phyloP scores from a whole-genome alignment of 1,139 yeast species.

The Pichia sp. region DNA sequence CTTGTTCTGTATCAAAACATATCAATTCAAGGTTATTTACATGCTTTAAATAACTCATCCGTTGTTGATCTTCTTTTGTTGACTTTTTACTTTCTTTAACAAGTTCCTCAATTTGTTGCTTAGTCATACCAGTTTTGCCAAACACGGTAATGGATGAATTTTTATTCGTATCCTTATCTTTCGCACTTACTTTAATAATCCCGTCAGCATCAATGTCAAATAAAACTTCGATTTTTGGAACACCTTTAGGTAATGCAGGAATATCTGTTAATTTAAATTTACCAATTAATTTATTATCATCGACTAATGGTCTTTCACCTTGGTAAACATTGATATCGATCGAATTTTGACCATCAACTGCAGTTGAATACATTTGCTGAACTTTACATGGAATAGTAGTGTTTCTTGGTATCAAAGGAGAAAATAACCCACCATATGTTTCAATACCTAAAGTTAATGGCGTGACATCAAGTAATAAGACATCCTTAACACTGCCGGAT shows the following conservation, averaged over 20 bases:
- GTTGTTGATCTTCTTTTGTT: slow-evolving; percentile 39
- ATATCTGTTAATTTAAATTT: slow-evolving; percentile 62
- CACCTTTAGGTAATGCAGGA: slow-evolving; percentile 69
- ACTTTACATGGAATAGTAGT: slow-evolving; percentile 70
- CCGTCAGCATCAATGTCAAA: slow-evolving; percentile 83
- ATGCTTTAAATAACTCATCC: slow-evolving; percentile 30
- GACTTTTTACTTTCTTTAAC: slow-evolving; percentile 46
- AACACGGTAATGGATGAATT: slow-evolving; percentile 61
- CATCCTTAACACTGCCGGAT: slow-evolving; percentile 65
- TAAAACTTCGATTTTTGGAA: slow-evolving; percentile 66
- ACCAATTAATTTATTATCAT: slow-evolving; percentile 68
- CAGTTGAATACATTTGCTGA: slow-evolving; percentile 70
- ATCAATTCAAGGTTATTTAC: slow-evolving; percentile 30
- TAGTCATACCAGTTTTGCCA: slow-evolving; percentile 62
- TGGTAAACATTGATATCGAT: slow-evolving; percentile 74
- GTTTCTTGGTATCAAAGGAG: slow-evolving; percentile 71
- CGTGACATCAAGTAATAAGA: slow-evolving; percentile 69
- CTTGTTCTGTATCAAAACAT: slow-evolving; percentile 31
- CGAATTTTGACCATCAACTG: slow-evolving; percentile 80
- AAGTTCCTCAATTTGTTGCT: slow-evolving; percentile 52
- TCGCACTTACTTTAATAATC: slow-evolving; percentile 67
- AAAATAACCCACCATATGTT: slow-evolving; percentile 75
- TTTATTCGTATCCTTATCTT: slow-evolving; percentile 54
- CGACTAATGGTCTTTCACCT: slow-evolving; percentile 71
- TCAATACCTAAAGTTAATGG: slow-evolving; percentile 77